phyloP scores from a whole-genome alignment of 2,329 filamentous ascomycete species.

The Paecilomyces sp. region DNA sequence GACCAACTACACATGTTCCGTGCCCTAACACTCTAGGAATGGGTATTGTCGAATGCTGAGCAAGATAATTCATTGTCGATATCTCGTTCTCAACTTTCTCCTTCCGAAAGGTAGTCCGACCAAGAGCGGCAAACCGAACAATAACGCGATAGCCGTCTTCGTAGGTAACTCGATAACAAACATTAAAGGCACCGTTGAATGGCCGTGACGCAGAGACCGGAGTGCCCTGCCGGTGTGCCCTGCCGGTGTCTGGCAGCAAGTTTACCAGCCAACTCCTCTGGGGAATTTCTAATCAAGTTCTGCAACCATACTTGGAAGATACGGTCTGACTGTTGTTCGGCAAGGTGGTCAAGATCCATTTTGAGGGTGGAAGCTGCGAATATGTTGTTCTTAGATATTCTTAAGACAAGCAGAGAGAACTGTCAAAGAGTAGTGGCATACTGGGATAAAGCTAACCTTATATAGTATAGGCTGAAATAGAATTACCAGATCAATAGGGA shows the following conservation, averaged over 20 bases:
- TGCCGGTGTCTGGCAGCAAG: constrained; percentile 14
- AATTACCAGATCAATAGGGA: neutral
- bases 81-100: constrained; percentile 24
- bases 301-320: constrained; percentile 17
- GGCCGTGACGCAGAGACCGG: constrained; percentile 12
- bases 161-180: constrained; percentile 22
- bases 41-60: constrained; percentile 16
- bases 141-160: constrained; percentile 15
- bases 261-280: constrained; percentile 17
- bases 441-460: too few species aligned
- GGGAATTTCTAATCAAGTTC: constrained; percentile 12
- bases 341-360: constrained; percentile 19
- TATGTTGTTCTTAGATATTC: neutral
- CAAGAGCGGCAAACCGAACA: constrained; percentile 21
- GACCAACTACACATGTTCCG: constrained; percentile 14
- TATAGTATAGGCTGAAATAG: neutral
- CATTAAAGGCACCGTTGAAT: constrained; percentile 23
- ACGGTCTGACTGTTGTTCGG: constrained; percentile 13
- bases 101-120: constrained; percentile 15
- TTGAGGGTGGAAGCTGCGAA: neutral
- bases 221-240: constrained; percentile 11
- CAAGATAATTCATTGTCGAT: constrained; percentile 17
- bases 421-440: neutral
- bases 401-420: neutral
- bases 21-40: constrained; percentile 14